Conservation (phyloP, 2,329 filamentous ascomycete genomes). For the Calonectria montana region DNA sequence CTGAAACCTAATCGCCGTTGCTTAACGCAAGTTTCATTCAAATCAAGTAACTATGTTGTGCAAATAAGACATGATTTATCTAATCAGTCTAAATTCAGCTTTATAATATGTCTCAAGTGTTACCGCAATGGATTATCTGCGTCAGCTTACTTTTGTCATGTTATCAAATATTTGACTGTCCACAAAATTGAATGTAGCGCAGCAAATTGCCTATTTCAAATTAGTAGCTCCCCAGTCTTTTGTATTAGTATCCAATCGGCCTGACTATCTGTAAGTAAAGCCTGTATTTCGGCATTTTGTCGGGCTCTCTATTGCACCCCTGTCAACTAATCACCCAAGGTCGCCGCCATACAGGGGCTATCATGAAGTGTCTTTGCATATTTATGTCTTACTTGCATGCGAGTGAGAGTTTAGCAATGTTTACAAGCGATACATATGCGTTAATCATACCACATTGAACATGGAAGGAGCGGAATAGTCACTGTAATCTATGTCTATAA, state of each 20-base stretch:
- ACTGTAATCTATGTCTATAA: neutral
- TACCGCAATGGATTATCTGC: too few relatives aligned
- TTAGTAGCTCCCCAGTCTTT: neutral
- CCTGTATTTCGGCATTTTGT: neutral
- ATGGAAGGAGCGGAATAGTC: neutral
- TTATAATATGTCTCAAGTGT: too few relatives aligned
- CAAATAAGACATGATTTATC: too few relatives aligned
- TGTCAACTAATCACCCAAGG: neutral
- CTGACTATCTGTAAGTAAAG: neutral
- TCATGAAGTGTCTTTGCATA: neutral
- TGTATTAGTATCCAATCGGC: neutral
- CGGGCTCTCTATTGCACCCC: neutral
- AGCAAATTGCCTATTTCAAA: neutral
- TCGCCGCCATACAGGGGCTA: neutral
- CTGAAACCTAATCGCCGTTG: too few relatives aligned
- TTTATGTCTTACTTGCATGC: neutral
- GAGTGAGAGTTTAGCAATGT: neutral
- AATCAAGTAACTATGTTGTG: too few relatives aligned
- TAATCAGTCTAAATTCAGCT: too few relatives aligned
- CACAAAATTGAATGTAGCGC: too few relatives aligned
- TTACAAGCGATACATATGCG: too few relatives aligned
- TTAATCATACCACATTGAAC: neutral
- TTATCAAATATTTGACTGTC: too few relatives aligned
- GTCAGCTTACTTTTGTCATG: too few relatives aligned
- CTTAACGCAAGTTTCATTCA: too few relatives aligned